Evolutionary conservation across 2,329 filamentous ascomycete species (phyloP).

Genomic region (Catunica adiposa): DNA sequence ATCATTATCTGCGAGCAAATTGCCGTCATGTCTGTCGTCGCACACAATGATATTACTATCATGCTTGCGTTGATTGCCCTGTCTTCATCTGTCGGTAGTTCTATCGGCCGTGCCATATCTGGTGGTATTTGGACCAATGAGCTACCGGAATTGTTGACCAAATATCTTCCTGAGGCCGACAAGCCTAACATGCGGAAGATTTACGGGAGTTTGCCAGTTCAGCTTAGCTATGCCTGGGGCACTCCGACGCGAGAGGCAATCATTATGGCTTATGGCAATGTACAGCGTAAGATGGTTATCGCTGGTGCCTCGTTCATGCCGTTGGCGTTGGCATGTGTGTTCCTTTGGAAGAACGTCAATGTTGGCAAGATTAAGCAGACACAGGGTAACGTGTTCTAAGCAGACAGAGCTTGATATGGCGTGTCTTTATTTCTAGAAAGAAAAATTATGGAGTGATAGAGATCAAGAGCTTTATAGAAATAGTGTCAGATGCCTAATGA

Average conservation of each 20-base stretch:
- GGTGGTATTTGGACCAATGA: constrained; percentile 48
- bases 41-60: constrained; percentile 44
- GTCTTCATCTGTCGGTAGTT: constrained; percentile 42
- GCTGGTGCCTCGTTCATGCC: constrained; percentile 29
- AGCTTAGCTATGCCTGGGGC: constrained; percentile 36
- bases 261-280: constrained; percentile 40
- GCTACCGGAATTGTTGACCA: constrained; percentile 33
- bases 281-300: constrained; percentile 36
- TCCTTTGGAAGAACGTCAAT: constrained; percentile 35
- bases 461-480: not conserved
- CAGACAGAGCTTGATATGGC: not conserved
- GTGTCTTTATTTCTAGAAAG: too few species aligned
- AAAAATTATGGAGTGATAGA: not conserved
- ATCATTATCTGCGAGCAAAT: constrained; percentile 45
- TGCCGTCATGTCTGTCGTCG: constrained; percentile 41
- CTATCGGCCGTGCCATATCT: constrained; percentile 41
- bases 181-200: constrained; percentile 22
- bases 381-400: constrained; percentile 24
- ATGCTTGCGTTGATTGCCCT: constrained; percentile 45
- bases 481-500: not conserved
- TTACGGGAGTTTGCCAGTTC: constrained; percentile 35
- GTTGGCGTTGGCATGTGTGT: constrained; percentile 21
- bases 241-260: constrained; percentile 37
- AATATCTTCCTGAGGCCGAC: constrained; percentile 30
- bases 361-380: constrained; percentile 29